phyloP scores from a whole-genome alignment of 2,329 filamentous ascomycete species.

The Cryphonectria naterciae region DNA sequence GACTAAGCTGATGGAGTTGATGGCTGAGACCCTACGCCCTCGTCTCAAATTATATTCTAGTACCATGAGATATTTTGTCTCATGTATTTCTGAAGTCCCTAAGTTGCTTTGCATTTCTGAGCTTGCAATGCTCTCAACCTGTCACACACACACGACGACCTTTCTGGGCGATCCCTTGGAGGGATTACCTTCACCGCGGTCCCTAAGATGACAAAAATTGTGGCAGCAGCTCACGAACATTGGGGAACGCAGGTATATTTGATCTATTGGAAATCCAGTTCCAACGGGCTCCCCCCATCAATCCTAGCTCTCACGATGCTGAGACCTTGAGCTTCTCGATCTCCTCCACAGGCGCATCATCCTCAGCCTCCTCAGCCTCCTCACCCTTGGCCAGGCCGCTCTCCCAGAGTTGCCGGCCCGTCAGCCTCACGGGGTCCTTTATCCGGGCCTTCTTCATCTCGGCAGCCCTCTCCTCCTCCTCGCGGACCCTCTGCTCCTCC shows the following conservation, averaged over 20 bases:
- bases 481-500: slow-evolving; percentile 69
- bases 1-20: background rate
- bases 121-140: too few species aligned
- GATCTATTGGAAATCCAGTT: background rate
- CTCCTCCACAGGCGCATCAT: slow-evolving; percentile 64
- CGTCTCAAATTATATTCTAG: background rate
- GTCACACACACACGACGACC: too few species aligned
- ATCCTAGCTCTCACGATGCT: slow-evolving; percentile 43
- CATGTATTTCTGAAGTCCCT: background rate
- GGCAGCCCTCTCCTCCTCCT: slow-evolving; percentile 78
- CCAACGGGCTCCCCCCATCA: background rate
- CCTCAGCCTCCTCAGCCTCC: slow-evolving; percentile 69
- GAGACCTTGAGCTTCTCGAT: slow-evolving; percentile 75
- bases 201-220: background rate
- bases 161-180: too few species aligned
- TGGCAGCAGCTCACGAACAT: background rate
- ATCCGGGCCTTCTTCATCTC: slow-evolving; percentile 79
- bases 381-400: slow-evolving; percentile 69
- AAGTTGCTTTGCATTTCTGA: background rate
- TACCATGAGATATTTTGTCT: background rate
- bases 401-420: slow-evolving; percentile 80
- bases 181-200: background rate
- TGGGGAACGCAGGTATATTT: background rate
- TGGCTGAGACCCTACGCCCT: background rate
- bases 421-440: slow-evolving; percentile 74